A percentile compares a stretch with the other conserved stretches of the same genome.
These are phyloP conservation scores for Chaetomium sp. DNA, from an alignment of 2,329 filamentous ascomycete genomes.

Conservation along the genomic window DNA sequence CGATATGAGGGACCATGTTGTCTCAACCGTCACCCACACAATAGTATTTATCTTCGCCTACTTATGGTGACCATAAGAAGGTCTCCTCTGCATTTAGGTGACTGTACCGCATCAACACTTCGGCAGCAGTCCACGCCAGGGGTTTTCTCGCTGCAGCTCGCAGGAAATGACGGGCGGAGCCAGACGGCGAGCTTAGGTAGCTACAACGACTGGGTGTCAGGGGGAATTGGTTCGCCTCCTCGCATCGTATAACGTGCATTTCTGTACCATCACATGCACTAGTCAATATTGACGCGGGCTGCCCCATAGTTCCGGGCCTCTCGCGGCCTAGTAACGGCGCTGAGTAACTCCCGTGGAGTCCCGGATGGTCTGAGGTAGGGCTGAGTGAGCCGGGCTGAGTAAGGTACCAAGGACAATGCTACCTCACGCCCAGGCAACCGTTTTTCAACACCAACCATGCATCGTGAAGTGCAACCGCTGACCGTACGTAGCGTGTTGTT, in stretches of 20 bases:
- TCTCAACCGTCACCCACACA: not conserved
- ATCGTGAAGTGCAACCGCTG: not conserved
- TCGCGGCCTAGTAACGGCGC: not conserved
- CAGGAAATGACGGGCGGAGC: too few species aligned
- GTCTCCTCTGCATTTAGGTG: too few species aligned
- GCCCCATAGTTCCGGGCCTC: not conserved
- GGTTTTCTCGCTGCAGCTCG: too few species aligned
- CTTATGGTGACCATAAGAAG: too few species aligned
- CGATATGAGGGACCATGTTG: not conserved
- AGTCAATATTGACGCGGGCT: not conserved
- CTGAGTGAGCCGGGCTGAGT: constrained; percentile 20
- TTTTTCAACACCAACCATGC: constrained; percentile 3
- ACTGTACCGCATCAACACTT: too few species aligned
- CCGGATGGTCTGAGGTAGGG: too few species aligned
- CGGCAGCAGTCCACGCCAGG: too few species aligned
- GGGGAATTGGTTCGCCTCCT: not conserved
- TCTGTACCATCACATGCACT: not conserved
- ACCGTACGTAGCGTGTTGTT: too few species aligned
- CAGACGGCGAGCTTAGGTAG: too few species aligned
- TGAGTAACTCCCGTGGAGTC: constrained; percentile 4
- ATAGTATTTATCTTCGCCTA: too few species aligned
- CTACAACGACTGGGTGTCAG: too few species aligned
- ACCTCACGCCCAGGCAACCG: constrained; percentile 12
- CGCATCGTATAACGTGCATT: not conserved
- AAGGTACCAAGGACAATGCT: constrained; percentile 9